phyloP scores from a whole-genome alignment of 1,139 yeast species.

The Torulaspora pretoriensis region DNA sequence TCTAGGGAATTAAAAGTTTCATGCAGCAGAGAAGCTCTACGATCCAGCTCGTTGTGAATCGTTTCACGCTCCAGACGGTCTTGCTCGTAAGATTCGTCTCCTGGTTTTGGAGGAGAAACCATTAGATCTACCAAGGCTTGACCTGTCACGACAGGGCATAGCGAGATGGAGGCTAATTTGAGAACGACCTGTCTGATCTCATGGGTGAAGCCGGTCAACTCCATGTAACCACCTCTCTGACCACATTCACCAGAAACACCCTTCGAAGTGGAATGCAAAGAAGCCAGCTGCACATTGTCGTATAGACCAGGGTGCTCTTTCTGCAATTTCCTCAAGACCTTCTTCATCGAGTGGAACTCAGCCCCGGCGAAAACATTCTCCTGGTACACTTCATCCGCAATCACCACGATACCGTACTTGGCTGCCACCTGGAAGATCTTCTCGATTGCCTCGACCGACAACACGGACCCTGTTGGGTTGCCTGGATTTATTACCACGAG shows the following conservation, averaged over 20 bases:
- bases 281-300: constrained; percentile 78
- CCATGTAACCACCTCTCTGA: constrained; percentile 99
- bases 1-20: constrained; percentile 71
- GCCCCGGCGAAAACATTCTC: constrained; percentile 72
- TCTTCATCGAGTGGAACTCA: constrained; percentile 59
- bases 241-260: constrained; percentile 99
- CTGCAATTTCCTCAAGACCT: constrained; percentile 61
- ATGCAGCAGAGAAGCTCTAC: constrained; percentile 61
- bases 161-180: constrained; percentile 82
- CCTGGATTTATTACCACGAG: constrained; percentile 96
- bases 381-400: constrained; percentile 98
- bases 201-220: constrained; percentile 69
- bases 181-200: constrained; percentile 68
- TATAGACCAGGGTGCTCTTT: constrained; percentile 51
- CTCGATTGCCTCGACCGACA: constrained; percentile 59
- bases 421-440: constrained; percentile 77
- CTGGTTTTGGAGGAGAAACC: constrained; percentile 83
- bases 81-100: constrained; percentile 68
- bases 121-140: constrained; percentile 88
- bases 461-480: constrained; percentile 91
- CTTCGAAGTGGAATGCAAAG: constrained; percentile 92
- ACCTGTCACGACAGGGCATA: constrained; percentile 93
- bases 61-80: constrained; percentile 58
- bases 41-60: constrained; percentile 58
- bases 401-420: constrained; percentile 73